Conservation (phyloP, 2,329 filamentous ascomycete genomes). For the Ciborinia camelliae region DNA sequence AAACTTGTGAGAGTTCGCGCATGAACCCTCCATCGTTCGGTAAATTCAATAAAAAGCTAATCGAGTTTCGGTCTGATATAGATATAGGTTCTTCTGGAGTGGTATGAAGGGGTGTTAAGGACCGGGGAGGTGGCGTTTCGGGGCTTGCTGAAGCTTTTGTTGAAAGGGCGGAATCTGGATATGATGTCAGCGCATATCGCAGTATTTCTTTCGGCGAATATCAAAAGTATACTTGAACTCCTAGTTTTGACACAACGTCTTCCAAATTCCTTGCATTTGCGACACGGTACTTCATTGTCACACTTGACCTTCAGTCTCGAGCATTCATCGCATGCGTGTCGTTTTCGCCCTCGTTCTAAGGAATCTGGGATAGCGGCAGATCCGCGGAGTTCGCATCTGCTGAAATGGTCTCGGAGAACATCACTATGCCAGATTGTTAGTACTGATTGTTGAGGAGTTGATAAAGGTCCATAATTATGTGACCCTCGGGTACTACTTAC, state of each 20-base stretch:
- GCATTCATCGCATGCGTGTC: constrained; percentile 38
- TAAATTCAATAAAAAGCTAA: constrained; percentile 37
- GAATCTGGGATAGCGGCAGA: constrained; percentile 35
- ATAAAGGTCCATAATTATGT: background rate
- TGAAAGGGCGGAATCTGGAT: constrained; percentile 10
- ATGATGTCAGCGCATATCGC: constrained; percentile 13
- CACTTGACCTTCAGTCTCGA: constrained; percentile 38
- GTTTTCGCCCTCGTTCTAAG: constrained; percentile 37
- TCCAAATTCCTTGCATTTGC: constrained; percentile 37
- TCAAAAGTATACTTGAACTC: constrained; percentile 22
- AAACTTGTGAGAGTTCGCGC: constrained; percentile 32
- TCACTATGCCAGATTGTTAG: constrained; percentile 28
- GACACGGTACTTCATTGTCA: constrained; percentile 36
- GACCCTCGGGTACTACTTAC: constrained; percentile 23
- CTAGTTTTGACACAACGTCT: constrained; percentile 35
- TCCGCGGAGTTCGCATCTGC: constrained; percentile 35
- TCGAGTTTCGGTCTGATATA: constrained; percentile 36
- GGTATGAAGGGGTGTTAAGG: constrained; percentile 22
- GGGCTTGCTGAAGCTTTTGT: constrained; percentile 27
- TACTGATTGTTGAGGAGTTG: background rate
- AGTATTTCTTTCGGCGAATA: background rate
- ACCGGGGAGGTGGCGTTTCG: constrained; percentile 22
- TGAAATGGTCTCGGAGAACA: constrained; percentile 38
- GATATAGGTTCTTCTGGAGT: constrained; percentile 34
- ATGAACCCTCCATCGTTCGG: constrained; percentile 35